Percentiles rank a stretch among this genome's conserved stretches.
These are phyloP conservation scores for Penicilliopsis zonata DNA, from an alignment of 495 filamentous ascomycete genomes.

Conservation along the genomic window DNA sequence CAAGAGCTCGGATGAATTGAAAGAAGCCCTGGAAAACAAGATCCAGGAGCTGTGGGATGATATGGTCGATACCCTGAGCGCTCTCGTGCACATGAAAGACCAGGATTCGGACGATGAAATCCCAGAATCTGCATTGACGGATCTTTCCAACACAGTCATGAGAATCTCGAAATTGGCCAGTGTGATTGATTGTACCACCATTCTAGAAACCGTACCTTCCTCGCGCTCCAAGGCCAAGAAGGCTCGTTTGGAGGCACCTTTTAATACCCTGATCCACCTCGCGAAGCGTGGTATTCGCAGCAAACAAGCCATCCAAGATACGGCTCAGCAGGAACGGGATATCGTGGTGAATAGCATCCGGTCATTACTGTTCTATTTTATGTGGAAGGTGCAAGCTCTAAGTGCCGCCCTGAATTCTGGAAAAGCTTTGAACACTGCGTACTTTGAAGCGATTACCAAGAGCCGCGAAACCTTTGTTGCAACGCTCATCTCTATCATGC, in stretches of 20 bases:
- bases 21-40: constrained; percentile 71
- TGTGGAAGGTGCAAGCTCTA: constrained; percentile 70
- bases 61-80: constrained; percentile 53
- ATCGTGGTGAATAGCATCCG: constrained; percentile 61
- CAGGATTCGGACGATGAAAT: constrained; percentile 51
- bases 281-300: constrained; percentile 50
- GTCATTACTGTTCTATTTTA: constrained; percentile 74
- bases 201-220: constrained; percentile 49
- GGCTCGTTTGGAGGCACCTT: constrained; percentile 33
- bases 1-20: constrained; percentile 70
- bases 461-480: constrained; percentile 39
- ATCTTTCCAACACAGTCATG: constrained; percentile 66
- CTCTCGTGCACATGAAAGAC: constrained; percentile 55
- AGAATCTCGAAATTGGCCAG: constrained; percentile 75
- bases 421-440: constrained; percentile 39
- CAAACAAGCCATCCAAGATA: constrained; percentile 46
- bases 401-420: constrained; percentile 23
- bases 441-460: constrained; percentile 31
- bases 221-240: constrained; percentile 36
- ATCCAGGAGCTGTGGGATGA: constrained; percentile 78
- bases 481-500: constrained; percentile 54
- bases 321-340: constrained; percentile 61
- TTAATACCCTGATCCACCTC: constrained; percentile 57
- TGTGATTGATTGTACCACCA: constrained; percentile 61
- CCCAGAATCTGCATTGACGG: constrained; percentile 44